Percentiles rank a stretch among this genome's conserved stretches.
Evolutionary conservation across 169 alveolate genomes (phyloP).

Genomic region (Babesia ovis): DNA sequence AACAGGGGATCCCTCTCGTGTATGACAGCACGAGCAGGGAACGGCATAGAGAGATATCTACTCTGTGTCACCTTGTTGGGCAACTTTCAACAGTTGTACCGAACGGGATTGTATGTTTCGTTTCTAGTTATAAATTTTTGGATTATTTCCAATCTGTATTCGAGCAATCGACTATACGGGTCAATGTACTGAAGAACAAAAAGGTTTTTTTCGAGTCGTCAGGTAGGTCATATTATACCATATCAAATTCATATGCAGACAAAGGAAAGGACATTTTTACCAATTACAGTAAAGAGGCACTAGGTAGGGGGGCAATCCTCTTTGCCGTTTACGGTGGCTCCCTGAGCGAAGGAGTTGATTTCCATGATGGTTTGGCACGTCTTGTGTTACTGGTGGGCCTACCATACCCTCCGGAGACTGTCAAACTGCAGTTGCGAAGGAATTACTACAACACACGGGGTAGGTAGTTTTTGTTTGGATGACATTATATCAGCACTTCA

Average conservation of each 20-base stretch:
- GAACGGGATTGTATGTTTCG: conserved; percentile 60
- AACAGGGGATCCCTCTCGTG: conserved; percentile 32
- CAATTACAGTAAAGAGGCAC: conserved; percentile 38
- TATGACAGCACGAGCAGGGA: conserved; percentile 46
- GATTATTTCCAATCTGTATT: conserved; percentile 20
- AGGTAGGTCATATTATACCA: conserved; percentile 6
- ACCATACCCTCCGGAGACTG: conserved; percentile 84
- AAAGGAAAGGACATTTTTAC: conserved; percentile 3
- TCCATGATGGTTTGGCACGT: conserved; percentile 92
- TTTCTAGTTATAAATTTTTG: conserved; percentile 47
- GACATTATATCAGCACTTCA: not conserved
- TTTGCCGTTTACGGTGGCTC: conserved; percentile 82
- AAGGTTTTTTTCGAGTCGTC: conserved; percentile 39
- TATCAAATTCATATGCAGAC: not conserved
- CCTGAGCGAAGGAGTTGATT: conserved; percentile 96
- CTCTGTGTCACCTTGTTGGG: conserved; percentile 40
- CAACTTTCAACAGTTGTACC: conserved; percentile 32
- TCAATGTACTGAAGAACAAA: conserved; percentile 18
- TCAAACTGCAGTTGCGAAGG: conserved; percentile 44
- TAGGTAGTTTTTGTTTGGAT: not conserved
- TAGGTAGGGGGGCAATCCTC: conserved; percentile 83
- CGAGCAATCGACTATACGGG: conserved; percentile 18
- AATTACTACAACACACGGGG: conserved; percentile 12
- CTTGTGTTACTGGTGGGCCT: conserved; percentile 91
- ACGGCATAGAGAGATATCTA: conserved; percentile 17